Evolutionary conservation across 345 rosid genomes (phyloP), one percentile per base, ranked within the genome.

Genomic region (Sapria himalayana): DNA sequence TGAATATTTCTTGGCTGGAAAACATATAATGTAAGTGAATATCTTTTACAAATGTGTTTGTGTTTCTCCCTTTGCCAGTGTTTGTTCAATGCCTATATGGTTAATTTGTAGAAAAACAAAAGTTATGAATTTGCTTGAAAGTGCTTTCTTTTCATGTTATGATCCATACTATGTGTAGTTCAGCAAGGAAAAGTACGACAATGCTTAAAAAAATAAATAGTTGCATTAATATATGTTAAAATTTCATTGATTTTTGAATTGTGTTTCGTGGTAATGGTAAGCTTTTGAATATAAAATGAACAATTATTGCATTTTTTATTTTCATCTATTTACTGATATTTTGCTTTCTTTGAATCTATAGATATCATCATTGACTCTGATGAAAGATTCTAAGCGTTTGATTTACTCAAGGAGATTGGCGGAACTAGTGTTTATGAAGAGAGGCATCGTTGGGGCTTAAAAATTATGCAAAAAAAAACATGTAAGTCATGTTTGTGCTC

Each of bases 341-440:
- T 50, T 35, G 14, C 45, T n/a, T n/a, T n/a, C n/a, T n/a, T n/a
- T n/a, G n/a, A n/a, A n/a, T 51, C 33, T 35, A 45, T 52, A 86
- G 94, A 86, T 86, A 55, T 89, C 97, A 19, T 78, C 89, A 11
- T 63, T 86, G 66, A 86, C 97, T 4, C 42, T 86, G 63, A 86
- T 86, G 97, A 86, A 81, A 81, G 94, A 82, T 36, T 61, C 78
- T 19, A 94, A 78, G 71, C 78, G 98, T 45, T 57, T 89, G 98
- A 89, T 74, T 66, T 86, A 39, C 72, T 86, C 36, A 81, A 82
- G 58, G 97, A 86, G 68, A 86, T 86, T 42, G 97, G 94, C 66
- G 97, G 97, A 23, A 86, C 94, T 32, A 74, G 97, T 44, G 97
- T 86, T 33, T 86, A 86, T 60, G 97, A 86, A 63, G 98, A 82